These are phyloP conservation scores for Urostyla sp. DNA, from an alignment of 73 alveolate genomes.

Conservation along the genomic window DNA sequence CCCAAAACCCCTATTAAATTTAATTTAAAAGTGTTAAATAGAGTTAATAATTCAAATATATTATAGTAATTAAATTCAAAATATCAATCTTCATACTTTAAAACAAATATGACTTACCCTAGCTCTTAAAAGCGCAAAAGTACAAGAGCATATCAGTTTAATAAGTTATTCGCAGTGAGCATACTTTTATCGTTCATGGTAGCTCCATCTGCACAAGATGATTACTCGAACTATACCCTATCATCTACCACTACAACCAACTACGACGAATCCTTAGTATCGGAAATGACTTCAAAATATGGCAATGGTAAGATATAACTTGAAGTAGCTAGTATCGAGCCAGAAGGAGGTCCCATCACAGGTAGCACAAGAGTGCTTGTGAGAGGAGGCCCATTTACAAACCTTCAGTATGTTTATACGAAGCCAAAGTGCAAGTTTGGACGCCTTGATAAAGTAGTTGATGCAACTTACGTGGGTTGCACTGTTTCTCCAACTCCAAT, in stretches of 20 bases:
- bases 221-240: neutral
- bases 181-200: no score
- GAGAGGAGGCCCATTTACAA: constrained; percentile 78
- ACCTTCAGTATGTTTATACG: constrained; percentile 68
- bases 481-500: constrained; percentile 78
- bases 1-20: no score
- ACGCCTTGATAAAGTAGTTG: constrained; percentile 71
- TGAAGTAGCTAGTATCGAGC: constrained; percentile 70
- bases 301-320: constrained; percentile 31
- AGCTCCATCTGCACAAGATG: no score
- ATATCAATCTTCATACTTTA: no score
- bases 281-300: neutral
- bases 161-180: no score
- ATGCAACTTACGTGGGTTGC: constrained; percentile 88
- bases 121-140: no score
- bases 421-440: constrained; percentile 94
- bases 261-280: neutral
- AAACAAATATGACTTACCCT: no score
- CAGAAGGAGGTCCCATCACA: constrained; percentile 88
- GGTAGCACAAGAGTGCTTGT: constrained; percentile 95
- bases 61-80: no score
- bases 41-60: no score
- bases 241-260: neutral
- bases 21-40: no score
- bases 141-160: no score